Conservation (phyloP, 73 alveolate species). For the Durusdinium trenchii region DNA sequence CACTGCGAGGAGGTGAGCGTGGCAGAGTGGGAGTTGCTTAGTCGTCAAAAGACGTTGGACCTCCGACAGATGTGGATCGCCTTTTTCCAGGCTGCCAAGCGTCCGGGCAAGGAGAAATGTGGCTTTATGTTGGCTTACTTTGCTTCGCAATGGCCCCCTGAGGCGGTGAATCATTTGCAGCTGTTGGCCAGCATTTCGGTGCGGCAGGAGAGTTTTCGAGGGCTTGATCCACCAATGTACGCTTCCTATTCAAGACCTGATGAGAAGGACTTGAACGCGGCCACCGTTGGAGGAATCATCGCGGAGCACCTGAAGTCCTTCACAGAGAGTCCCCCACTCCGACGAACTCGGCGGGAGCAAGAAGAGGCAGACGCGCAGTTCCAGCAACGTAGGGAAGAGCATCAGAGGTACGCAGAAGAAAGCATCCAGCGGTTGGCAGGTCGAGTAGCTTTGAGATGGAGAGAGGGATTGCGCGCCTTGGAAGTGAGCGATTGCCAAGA, state of each 20-base stretch:
- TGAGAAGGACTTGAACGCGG: not conserved
- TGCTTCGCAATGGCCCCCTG: not conserved
- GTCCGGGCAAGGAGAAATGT: not conserved
- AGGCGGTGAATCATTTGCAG: not conserved
- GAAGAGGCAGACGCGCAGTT: not conserved
- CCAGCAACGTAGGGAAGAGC: not conserved
- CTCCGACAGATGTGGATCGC: not conserved
- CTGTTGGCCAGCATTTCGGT: not conserved
- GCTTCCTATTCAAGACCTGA: not conserved
- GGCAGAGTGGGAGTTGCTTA: not conserved
- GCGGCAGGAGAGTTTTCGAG: not conserved
- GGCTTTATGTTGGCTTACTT: constrained; percentile 14
- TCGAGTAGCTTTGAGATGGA: not conserved
- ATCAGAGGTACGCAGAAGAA: not conserved
- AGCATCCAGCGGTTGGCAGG: not conserved
- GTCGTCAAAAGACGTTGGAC: not conserved
- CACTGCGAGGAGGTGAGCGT: not conserved
- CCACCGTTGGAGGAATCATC: not conserved
- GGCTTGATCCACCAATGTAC: not conserved
- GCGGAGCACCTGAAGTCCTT: not conserved
- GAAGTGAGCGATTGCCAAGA: not conserved
- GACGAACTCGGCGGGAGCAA: not conserved
- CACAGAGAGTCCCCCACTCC: not conserved
- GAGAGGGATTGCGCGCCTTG: not conserved
- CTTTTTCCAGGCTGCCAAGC: constrained; percentile 13